Evolutionary conservation across 2,329 filamentous ascomycete genomes (phyloP).

Genomic region (Fusarium keratoplasticum): DNA sequence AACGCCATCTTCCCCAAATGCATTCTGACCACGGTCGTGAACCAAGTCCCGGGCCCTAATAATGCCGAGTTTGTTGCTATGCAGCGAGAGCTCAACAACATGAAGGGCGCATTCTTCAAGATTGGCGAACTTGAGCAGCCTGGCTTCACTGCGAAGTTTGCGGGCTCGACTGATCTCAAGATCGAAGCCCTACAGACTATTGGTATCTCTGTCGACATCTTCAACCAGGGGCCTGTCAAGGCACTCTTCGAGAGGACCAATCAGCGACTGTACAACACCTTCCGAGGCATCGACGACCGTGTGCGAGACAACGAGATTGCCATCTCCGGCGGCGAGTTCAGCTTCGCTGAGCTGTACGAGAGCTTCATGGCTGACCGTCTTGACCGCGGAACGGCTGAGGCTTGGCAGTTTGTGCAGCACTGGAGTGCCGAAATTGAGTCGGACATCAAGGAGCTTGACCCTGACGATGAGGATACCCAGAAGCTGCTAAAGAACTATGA

Average conservation of each 20-base stretch:
- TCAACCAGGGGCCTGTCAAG: neutral
- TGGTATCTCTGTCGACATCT: constrained; percentile 8
- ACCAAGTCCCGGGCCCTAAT: neutral
- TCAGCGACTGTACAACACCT: constrained; percentile 14
- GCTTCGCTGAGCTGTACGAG: constrained; percentile 6
- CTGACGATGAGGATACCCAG: neutral
- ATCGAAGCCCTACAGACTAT: constrained; percentile 4
- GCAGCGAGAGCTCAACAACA: constrained; percentile 2
- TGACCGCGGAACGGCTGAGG: neutral
- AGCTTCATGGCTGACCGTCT: constrained; percentile 7
- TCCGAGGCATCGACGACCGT: constrained; percentile 1
- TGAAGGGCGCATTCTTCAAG: constrained; percentile 20
- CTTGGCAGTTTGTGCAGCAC: constrained; percentile 10
- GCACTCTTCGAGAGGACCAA: constrained; percentile 9
- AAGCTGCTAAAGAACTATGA: neutral
- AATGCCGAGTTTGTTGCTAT: constrained; percentile 12
- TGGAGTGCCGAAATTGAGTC: neutral
- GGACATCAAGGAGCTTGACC: neutral
- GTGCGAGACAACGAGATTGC: neutral
- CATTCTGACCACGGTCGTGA: neutral
- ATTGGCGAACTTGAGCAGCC: neutral
- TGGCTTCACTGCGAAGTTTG: neutral
- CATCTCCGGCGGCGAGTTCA: neutral
- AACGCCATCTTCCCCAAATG: neutral
- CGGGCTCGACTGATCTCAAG: neutral